These are phyloP conservation scores for Triangularia setosa DNA, from an alignment of 2,329 filamentous ascomycete species.

Conservation along the genomic window DNA sequence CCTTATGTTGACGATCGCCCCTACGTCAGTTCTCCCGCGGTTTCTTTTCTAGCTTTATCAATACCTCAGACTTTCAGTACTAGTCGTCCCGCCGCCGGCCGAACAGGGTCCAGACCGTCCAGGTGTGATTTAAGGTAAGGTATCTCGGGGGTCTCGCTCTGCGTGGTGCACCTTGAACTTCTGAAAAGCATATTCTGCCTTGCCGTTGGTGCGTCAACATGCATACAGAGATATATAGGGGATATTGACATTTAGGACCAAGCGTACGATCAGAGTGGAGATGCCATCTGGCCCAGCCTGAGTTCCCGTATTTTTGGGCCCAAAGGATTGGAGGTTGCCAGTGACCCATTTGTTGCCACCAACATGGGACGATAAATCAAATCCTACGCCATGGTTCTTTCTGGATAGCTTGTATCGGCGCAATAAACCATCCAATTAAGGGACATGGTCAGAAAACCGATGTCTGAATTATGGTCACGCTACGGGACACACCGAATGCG, in stretches of 20 bases:
- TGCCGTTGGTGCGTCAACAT: too few relatives aligned
- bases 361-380: not conserved
- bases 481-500: not conserved
- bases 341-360: not conserved
- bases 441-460: not conserved
- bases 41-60: not conserved
- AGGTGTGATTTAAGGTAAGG: too few relatives aligned
- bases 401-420: not conserved
- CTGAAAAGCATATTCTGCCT: too few relatives aligned
- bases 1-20: constrained; percentile 4
- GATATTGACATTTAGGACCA: too few relatives aligned
- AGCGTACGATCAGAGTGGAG: not conserved
- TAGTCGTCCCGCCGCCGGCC: not conserved
- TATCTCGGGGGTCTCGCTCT: not conserved
- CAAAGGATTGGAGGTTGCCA: not conserved
- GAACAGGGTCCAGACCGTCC: not conserved
- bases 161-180: too few relatives aligned
- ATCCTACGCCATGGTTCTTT: not conserved
- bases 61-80: not conserved
- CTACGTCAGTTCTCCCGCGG: constrained; percentile 3
- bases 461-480: not conserved
- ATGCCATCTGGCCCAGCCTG: not conserved
- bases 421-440: not conserved
- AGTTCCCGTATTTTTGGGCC: not conserved
- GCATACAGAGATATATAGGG: too few relatives aligned